Evolutionary conservation across 768 basidiomycete species (phyloP).

Genomic region (Daedalea quercina): DNA sequence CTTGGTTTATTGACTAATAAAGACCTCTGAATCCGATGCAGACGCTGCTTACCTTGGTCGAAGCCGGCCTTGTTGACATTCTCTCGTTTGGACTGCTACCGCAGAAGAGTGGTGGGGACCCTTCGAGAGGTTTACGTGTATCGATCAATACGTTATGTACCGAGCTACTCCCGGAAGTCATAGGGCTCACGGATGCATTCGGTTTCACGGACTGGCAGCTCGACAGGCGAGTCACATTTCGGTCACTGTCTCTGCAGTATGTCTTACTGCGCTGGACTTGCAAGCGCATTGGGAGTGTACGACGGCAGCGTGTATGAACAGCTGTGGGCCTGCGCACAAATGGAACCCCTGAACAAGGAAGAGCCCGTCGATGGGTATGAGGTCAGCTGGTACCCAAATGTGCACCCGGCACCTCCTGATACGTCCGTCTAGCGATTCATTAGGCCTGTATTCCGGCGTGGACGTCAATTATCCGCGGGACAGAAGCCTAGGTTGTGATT

Average conservation of each 20-base stretch:
- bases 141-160: constrained; percentile 43
- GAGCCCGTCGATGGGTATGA: constrained; percentile 51
- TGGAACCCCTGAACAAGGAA: constrained; percentile 51
- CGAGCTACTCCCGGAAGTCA: constrained; percentile 52
- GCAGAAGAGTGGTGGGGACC: constrained; percentile 24
- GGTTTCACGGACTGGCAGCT: constrained; percentile 72
- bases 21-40: neutral
- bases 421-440: constrained; percentile 34
- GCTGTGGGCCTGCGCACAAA: constrained; percentile 52
- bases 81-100: constrained; percentile 46
- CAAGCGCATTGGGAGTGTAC: constrained; percentile 54
- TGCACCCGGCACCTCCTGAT: neutral
- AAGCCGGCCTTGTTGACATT: constrained; percentile 50
- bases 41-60: constrained; percentile 43
- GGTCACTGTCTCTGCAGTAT: neutral
- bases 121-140: constrained; percentile 41
- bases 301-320: constrained; percentile 64
- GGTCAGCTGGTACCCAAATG: constrained; percentile 24
- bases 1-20: neutral
- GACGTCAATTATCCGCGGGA: constrained; percentile 29
- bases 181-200: constrained; percentile 68
- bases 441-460: constrained; percentile 44
- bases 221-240: constrained; percentile 40
- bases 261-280: neutral
- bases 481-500: constrained; percentile 27